These are phyloP conservation scores for Irpex sp. DNA, from an alignment of 1,284 basidiomycete species.

Conservation along the genomic window DNA sequence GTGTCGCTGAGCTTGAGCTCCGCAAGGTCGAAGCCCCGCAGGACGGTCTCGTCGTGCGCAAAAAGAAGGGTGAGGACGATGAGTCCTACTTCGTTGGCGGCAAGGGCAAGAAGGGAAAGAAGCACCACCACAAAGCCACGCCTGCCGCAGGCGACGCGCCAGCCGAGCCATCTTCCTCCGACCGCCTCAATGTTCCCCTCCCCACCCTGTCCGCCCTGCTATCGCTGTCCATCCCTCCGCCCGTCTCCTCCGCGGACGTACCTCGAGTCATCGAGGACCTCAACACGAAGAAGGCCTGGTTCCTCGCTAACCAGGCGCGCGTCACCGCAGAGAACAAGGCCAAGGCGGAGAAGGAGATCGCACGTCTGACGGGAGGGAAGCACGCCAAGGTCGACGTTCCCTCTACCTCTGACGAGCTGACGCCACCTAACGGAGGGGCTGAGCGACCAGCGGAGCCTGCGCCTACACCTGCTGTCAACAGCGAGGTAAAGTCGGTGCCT, in stretches of 20 bases:
- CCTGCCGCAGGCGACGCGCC: conserved; percentile 31
- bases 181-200: conserved; percentile 79
- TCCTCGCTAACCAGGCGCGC: conserved; percentile 71
- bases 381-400: conserved; percentile 48
- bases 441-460: conserved; percentile 48
- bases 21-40: conserved; percentile 77
- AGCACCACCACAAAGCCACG: conserved; percentile 54
- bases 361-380: conserved; percentile 47
- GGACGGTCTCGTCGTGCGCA: conserved; percentile 76
- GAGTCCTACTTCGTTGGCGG: conserved; percentile 80
- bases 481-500: conserved; percentile 27
- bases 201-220: conserved; percentile 86
- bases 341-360: conserved; percentile 79
- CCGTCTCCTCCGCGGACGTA: conserved; percentile 75
- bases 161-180: conserved; percentile 31
- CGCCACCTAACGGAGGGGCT: conserved; percentile 40
- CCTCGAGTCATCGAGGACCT: conserved; percentile 87
- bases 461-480: conserved; percentile 36
- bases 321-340: conserved; percentile 71
- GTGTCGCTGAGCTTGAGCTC: conserved; percentile 82
- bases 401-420: conserved; percentile 24
- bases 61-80: conserved; percentile 90
- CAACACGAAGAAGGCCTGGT: conserved; percentile 95
- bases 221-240: conserved; percentile 87
- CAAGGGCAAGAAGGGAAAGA: conserved; percentile 58